These are phyloP conservation scores for Lepraria neglecta DNA, from an alignment of 495 filamentous ascomycete species.

Conservation along the genomic window DNA sequence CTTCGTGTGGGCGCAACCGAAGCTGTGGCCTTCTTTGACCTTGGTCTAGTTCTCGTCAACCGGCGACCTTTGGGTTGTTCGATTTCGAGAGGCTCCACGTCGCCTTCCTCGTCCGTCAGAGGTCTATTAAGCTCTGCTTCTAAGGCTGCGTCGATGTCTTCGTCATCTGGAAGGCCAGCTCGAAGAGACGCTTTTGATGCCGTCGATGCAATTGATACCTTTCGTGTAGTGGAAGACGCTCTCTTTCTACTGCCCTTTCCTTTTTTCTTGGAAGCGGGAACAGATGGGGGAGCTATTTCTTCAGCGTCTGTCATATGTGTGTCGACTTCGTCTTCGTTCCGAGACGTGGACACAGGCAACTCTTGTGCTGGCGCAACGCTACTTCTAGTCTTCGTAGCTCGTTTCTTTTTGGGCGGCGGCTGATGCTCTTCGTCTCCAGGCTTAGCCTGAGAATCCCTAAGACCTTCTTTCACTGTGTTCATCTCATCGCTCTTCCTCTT, in stretches of 20 bases:
- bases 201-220: slow-evolving; percentile 48
- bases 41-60: slow-evolving; percentile 27
- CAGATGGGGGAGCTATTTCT: slow-evolving; percentile 15
- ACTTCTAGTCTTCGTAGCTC: slow-evolving; percentile 50
- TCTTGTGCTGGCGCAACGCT: slow-evolving; percentile 34
- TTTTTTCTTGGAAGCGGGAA: slow-evolving; percentile 29
- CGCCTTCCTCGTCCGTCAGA: slow-evolving; percentile 49
- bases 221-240: slow-evolving; percentile 43
- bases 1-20: slow-evolving; percentile 25
- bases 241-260: slow-evolving; percentile 41
- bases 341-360: slow-evolving; percentile 20
- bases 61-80: slow-evolving; percentile 24
- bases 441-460: slow-evolving; percentile 22
- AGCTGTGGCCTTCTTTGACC: slow-evolving; percentile 24
- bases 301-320: slow-evolving; percentile 24
- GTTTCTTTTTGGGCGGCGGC: slow-evolving; percentile 57
- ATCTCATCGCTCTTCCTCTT: slow-evolving; percentile 62
- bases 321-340: slow-evolving; percentile 30
- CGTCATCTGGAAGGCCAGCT: slow-evolving; percentile 46
- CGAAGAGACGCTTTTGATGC: slow-evolving; percentile 38
- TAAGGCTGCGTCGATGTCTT: slow-evolving; percentile 63
- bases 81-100: slow-evolving; percentile 7
- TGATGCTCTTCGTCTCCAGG: slow-evolving; percentile 28
- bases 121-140: slow-evolving; percentile 59
- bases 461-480: slow-evolving; percentile 38